Base-by-base conservation (phyloP, 2,329 filamentous ascomycete species). In the Thelonectria blattea region DNA sequence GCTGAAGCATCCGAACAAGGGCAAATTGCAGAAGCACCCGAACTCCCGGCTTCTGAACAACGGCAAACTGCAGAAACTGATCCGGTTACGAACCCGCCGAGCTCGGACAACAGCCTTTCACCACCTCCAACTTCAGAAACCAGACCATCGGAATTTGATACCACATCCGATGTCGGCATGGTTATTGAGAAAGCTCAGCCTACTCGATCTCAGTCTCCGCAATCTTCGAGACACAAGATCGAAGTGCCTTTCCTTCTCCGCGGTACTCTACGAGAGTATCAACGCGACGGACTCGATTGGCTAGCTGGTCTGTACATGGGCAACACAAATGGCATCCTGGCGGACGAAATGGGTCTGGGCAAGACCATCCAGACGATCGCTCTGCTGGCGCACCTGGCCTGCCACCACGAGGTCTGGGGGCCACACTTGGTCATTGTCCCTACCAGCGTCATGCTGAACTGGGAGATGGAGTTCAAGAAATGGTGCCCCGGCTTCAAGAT, bases 391-490 rank as follows among this genome's bases (percentile, higher is more conserved):
- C 94, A 99, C 74, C 83, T 99, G 37, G 95, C 96, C 9, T 93
- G 93, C 63, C 85, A 92, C 41, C 91, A 97, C 72, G 88, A 93
- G 71, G 88, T 96, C 5, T 99, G 95, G 96, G 95, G 96, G 0
- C 93, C 95, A 1, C 95, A 99, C 80, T 81, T 99, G 22, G 92
- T 99, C 50, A 91, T 99, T 62, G 95, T 99, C 2, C 95, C 95
- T 1, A 99, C 95, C 2, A 98, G 93, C 76, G 96, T 99, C 50
- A 97, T 99, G 84, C 86, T 99, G 65, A 99, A 99, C 73, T 99
- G 95, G 95, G 96, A 99, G 75, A 98, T 98, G 91, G 95, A 99
- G 77, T 99, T 99, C 83, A 98, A 98, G 73, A 99, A 99, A 75
- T 99, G 94, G 87, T 92, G 93, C 58, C 95, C 96, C 3, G 94